These are phyloP conservation scores for Filosporella fistucella DNA, from an alignment of 495 filamentous ascomycete species.

Conservation along the genomic window DNA sequence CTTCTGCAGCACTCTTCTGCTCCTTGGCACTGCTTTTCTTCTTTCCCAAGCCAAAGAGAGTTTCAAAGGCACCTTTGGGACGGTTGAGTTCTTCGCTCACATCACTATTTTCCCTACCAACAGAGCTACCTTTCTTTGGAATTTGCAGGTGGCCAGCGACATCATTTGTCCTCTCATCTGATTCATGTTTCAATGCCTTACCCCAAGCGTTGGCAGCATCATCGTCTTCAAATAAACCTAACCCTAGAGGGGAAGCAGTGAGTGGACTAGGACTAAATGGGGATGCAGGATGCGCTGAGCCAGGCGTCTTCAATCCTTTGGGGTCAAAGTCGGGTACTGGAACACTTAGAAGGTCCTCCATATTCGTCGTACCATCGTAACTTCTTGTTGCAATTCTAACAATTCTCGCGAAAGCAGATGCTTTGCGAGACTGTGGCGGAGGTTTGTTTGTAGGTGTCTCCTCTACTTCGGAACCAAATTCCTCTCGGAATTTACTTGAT, in stretches of 20 bases:
- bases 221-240: too few species aligned
- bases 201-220: constrained; percentile 10
- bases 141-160: background rate
- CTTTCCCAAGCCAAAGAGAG: background rate
- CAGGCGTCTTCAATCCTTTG: background rate
- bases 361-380: constrained; percentile 18
- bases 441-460: background rate
- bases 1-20: constrained; percentile 7
- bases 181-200: constrained; percentile 8
- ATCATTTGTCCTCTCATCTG: background rate
- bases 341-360: constrained; percentile 9
- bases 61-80: background rate
- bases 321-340: constrained; percentile 12
- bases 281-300: background rate
- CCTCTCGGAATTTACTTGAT: constrained; percentile 22
- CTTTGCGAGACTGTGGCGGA: background rate
- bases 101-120: background rate
- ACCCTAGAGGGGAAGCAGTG: background rate
- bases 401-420: constrained; percentile 16
- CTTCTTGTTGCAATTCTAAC: constrained; percentile 12
- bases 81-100: background rate
- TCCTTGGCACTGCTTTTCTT: background rate
- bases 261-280: background rate
- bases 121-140: background rate
- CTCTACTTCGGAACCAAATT: constrained; percentile 12